Base-by-base conservation (phyloP, 805 yeast genomes). In the Groenewaldozyma tartarivorans region DNA sequence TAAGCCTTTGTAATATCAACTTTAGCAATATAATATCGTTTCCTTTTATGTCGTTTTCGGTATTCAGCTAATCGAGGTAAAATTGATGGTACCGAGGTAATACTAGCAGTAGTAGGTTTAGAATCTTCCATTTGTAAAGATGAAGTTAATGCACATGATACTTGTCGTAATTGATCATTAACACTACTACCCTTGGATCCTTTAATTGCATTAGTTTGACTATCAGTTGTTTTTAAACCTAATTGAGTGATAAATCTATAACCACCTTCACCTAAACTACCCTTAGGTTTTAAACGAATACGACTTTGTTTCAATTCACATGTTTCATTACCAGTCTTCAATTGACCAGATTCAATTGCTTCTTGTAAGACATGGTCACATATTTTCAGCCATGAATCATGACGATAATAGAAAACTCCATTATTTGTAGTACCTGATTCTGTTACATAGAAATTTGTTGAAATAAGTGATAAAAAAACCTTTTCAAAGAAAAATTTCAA, bases 1-100 rank as follows among this genome's bases (percentile, higher is more conserved):
- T 76, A 88, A 41, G 95, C 86, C 2, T 78, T 69, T 42, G 68
- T 69, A 48, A 83, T 76, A 55, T 88, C 97, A 57, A 85, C 81
- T 48, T 82, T 83, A 20, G 81, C 63, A 13, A 72, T 72, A 51
- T 64, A 71, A 0, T 78, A 47, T 17, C 29, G 7, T 24, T 24
- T 24, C 7, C 29, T 13, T 24, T 7, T 7, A 24, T 24, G 29
- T 9, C 29, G 29, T 7, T 24, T 38, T 36, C 7, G 41, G 39
- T 2, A 1, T 48, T 38, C 0, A 75, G 75, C 3, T 42, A 39
- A 6, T 3, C 51, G 45, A 0, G 45, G 37, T 1, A 75, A 65
- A 7, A 79, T 63, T 31, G 77, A 78, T 17, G 56, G 48, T 1
- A 67, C 22, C 64, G 41, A 38, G 15, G 20, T n/a, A 7, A 38